These are phyloP conservation scores for Kuraishia cidri DNA, from an alignment of 805 yeast genomes.

Conservation along the genomic window DNA sequence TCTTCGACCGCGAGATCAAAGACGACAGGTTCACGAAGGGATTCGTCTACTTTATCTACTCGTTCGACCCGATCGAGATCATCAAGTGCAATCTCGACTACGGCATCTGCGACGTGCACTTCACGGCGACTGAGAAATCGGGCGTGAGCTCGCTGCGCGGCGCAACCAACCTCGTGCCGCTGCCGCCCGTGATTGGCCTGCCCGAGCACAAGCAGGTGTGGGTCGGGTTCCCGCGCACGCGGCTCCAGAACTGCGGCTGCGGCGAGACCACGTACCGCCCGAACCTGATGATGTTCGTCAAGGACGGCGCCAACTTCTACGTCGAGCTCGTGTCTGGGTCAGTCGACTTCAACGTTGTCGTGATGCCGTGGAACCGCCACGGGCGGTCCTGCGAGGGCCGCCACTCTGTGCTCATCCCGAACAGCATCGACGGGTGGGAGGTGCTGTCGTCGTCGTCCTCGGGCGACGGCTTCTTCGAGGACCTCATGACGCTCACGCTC, in stretches of 20 bases:
- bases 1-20: conserved; percentile 7
- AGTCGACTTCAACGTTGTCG: conserved; percentile 25
- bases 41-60: conserved; percentile 7
- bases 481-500: conserved; percentile 22
- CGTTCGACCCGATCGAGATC: conserved; percentile 7
- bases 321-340: conserved; percentile 18
- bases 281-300: conserved; percentile 18
- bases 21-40: conserved; percentile 4
- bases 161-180: conserved; percentile 4
- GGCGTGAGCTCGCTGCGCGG: conserved; percentile 5
- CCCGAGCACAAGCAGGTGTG: conserved; percentile 17
- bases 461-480: conserved; percentile 15
- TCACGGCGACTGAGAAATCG: conserved; percentile 1
- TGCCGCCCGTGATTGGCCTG: conserved; percentile 4
- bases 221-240: conserved; percentile 30
- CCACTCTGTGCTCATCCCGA: conserved; percentile 7
- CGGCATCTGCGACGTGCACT: conserved; percentile 6
- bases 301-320: conserved; percentile 12
- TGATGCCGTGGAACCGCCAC: conserved; percentile 26
- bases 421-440: conserved; percentile 34
- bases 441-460: conserved; percentile 4
- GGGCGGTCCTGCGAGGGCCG: conserved; percentile 27
- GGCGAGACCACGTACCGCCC: conserved; percentile 28
- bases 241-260: conserved; percentile 27
- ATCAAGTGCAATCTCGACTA: conserved; percentile 9